Conservation (phyloP, 2,329 filamentous ascomycete genomes). For the Xylariales sp. region DNA sequence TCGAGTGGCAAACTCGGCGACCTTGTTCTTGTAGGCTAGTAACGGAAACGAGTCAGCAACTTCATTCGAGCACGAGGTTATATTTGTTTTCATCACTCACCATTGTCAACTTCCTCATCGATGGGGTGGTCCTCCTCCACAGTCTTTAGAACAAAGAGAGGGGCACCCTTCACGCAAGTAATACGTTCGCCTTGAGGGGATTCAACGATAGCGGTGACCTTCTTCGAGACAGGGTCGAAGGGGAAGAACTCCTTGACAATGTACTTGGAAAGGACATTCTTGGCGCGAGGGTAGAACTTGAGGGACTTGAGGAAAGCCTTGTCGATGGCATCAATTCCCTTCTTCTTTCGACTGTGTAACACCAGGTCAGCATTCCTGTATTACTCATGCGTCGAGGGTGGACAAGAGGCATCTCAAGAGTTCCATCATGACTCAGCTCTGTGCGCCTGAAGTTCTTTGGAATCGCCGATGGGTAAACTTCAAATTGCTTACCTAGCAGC, state of each 20-base stretch:
- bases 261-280: conserved; percentile 76
- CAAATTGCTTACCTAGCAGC: no score
- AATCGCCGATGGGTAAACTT: no score
- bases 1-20: conserved; percentile 85
- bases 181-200: conserved; percentile 80
- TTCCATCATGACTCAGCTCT: no score
- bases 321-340: conserved; percentile 92
- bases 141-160: conserved; percentile 80
- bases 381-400: no score
- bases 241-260: conserved; percentile 79
- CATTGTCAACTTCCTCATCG: conserved; percentile 69
- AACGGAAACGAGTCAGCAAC: no score
- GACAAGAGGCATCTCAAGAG: no score
- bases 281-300: conserved; percentile 76
- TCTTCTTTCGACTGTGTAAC: conserved; percentile 88
- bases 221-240: conserved; percentile 92
- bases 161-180: conserved; percentile 86
- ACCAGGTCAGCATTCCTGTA: no score
- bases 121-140: conserved; percentile 82
- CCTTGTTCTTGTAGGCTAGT: conserved; percentile 89
- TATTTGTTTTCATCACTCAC: no score
- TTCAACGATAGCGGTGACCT: conserved; percentile 79
- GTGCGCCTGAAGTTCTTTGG: no score
- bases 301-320: conserved; percentile 90
- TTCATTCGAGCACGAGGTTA: no score